Conservation (phyloP, 2,329 filamentous ascomycete genomes). For the Ophiostoma ips region DNA sequence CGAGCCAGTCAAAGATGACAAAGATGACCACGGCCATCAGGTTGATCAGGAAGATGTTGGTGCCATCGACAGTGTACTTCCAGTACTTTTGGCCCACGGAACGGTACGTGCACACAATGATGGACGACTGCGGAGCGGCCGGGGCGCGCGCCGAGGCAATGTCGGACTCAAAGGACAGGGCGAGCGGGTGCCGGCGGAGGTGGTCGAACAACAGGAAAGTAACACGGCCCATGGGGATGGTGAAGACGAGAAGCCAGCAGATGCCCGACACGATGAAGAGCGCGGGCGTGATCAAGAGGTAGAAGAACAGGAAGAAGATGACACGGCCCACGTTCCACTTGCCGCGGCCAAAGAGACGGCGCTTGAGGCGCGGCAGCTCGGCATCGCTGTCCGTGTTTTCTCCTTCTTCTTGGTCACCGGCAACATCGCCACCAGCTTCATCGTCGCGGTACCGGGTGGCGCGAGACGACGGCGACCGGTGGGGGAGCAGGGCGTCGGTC, state of each 20-base stretch:
- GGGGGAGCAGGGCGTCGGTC: slow-evolving; percentile 75
- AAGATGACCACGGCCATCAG: slow-evolving; percentile 87
- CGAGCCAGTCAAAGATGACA: slow-evolving; percentile 81
- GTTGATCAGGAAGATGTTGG: slow-evolving; percentile 98
- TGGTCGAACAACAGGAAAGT: slow-evolving; percentile 83
- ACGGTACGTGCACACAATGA: slow-evolving; percentile 91
- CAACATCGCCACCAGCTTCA: neutral
- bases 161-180: slow-evolving; percentile 85
- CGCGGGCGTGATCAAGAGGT: slow-evolving; percentile 75
- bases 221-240: slow-evolving; percentile 96
- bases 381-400: slow-evolving; percentile 14
- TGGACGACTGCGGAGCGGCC: slow-evolving; percentile 64
- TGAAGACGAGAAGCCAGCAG: slow-evolving; percentile 95
- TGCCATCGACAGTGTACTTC: slow-evolving; percentile 98
- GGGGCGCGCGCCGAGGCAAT: slow-evolving; percentile 57
- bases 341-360: slow-evolving; percentile 82
- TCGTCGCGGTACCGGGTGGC: neutral
- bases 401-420: neutral
- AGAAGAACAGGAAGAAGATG: slow-evolving; percentile 94
- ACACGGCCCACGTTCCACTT: slow-evolving; percentile 92
- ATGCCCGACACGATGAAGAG: slow-evolving; percentile 74
- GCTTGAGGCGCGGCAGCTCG: slow-evolving; percentile 43
- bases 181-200: slow-evolving; percentile 79
- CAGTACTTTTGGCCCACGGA: slow-evolving; percentile 91
- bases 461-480: slow-evolving; percentile 21